Percentiles rank a stretch among this genome's conserved stretches.
phyloP scores from a whole-genome alignment of 345 rosid species.

The Arabis hirsuta region DNA sequence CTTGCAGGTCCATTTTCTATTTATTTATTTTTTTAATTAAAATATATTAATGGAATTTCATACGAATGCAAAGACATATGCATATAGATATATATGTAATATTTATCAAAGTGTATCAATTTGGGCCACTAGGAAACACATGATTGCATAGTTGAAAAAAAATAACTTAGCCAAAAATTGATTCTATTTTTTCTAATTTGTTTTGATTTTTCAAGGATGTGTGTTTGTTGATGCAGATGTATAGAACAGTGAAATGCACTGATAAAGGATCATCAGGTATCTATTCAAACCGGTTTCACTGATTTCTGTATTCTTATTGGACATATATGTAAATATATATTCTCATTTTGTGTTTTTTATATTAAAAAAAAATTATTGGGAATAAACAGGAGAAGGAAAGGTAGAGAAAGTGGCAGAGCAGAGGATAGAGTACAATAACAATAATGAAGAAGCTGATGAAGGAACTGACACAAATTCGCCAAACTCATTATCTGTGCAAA shows the following conservation, averaged over 20 bases:
- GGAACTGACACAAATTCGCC: slow-evolving; percentile 46
- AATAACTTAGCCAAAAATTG: slow-evolving; percentile 49
- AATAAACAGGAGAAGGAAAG: slow-evolving; percentile 40
- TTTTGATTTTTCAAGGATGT: slow-evolving; percentile 35
- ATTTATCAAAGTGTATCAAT: not conserved
- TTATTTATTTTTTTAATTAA: not conserved
- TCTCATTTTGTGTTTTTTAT: slow-evolving; percentile 30
- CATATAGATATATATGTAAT: not conserved
- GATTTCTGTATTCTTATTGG: slow-evolving; percentile 33
- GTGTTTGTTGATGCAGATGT: slow-evolving; percentile 83
- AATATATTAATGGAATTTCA: slow-evolving; percentile 8
- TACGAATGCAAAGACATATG: not conserved
- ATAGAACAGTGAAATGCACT: slow-evolving; percentile 98
- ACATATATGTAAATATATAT: slow-evolving; percentile 31
- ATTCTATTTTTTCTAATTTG: slow-evolving; percentile 21
- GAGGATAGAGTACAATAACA: slow-evolving; percentile 38
- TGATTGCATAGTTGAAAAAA: slow-evolving; percentile 42
- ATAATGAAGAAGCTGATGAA: slow-evolving; percentile 39
- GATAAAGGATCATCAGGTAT: slow-evolving; percentile 82
- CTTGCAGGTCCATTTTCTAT: slow-evolving; percentile 74
- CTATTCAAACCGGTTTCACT: slow-evolving; percentile 26
- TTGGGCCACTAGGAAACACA: slow-evolving; percentile 38
- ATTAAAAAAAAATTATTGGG: not conserved
- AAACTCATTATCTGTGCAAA: slow-evolving; percentile 41
- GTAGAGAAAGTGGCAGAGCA: slow-evolving; percentile 43